Evolutionary conservation across 2,329 filamentous ascomycete species (phyloP).

Genomic region (Clarireedia monteithiana): DNA sequence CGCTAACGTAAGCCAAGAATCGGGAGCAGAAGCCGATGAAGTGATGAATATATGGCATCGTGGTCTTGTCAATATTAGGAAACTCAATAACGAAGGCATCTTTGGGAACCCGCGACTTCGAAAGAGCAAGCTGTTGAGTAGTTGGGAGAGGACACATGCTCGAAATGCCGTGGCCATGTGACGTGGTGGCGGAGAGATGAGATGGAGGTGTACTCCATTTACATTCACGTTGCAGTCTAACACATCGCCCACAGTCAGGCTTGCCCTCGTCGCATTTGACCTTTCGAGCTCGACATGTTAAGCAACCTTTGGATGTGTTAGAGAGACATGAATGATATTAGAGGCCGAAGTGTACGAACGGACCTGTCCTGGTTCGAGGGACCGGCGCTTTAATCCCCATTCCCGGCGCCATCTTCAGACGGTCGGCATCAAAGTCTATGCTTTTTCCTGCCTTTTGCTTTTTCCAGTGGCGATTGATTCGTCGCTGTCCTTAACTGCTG

Average conservation of each 20-base stretch:
- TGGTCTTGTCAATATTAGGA: constrained; percentile 21
- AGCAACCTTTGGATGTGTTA: constrained; percentile 38
- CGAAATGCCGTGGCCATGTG: constrained; percentile 2
- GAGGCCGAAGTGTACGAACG: background rate
- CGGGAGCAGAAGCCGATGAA: constrained; percentile 27
- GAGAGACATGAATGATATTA: background rate
- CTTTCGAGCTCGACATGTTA: constrained; percentile 60
- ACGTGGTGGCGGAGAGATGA: constrained; percentile 6
- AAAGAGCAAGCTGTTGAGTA: constrained; percentile 7
- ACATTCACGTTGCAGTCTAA: constrained; percentile 23
- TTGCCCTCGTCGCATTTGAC: constrained; percentile 66
- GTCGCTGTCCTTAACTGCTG: background rate
- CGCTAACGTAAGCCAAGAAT: constrained; percentile 26
- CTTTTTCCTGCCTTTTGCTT: background rate
- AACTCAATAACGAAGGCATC: constrained; percentile 27
- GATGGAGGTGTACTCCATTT: constrained; percentile 18
- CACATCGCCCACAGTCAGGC: constrained; percentile 45
- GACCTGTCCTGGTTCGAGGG: constrained; percentile 26
- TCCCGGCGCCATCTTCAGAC: constrained; percentile 22
- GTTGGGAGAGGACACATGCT: constrained; percentile 2
- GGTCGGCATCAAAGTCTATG: background rate
- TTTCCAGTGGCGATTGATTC: background rate
- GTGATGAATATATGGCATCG: constrained; percentile 27
- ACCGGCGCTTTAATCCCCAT: constrained; percentile 27
- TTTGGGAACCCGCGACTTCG: constrained; percentile 11